Evolutionary conservation across 148 eudicot genomes (phyloP).

Genomic region (Limonium bicolor): DNA sequence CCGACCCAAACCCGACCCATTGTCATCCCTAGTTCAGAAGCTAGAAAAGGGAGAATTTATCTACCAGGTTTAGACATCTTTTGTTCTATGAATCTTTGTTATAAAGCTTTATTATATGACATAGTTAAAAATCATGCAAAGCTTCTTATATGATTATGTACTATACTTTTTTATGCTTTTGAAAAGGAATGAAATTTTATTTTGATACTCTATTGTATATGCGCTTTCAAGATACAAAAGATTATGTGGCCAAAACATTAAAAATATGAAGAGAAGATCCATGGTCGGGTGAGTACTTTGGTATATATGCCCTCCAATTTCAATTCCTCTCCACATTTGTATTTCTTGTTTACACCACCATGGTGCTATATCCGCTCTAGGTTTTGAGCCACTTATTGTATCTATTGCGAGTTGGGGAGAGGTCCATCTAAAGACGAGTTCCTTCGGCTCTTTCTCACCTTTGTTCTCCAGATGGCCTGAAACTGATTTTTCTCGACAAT

Average conservation of each 20-base stretch:
- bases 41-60: slow-evolving; percentile 82
- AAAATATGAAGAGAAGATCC: slow-evolving; percentile 88
- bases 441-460: slow-evolving; percentile 92
- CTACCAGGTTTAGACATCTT: slow-evolving; percentile 38
- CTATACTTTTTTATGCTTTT: background rate
- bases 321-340: background rate
- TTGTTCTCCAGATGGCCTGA: slow-evolving; percentile 66
- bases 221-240: slow-evolving; percentile 64
- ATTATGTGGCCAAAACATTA: slow-evolving; percentile 75
- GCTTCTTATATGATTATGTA: background rate
- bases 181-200: too few species aligned
- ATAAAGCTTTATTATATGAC: too few species aligned
- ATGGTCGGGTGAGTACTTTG: slow-evolving; percentile 78
- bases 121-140: background rate
- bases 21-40: too few species aligned
- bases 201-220: slow-evolving; percentile 1
- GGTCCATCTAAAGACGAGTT: slow-evolving; percentile 44
- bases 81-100: background rate
- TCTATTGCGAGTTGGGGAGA: slow-evolving; percentile 63
- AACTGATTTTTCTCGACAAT: slow-evolving; percentile 51
- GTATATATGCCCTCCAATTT: background rate
- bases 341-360: too few species aligned
- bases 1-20: too few species aligned
- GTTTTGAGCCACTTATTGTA: slow-evolving; percentile 61
- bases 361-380: slow-evolving; percentile 23